Percentiles rank a stretch among this genome's conserved stretches.
Evolutionary conservation across 2,329 filamentous ascomycete genomes (phyloP).

Genomic region (Penicillium sp.): DNA sequence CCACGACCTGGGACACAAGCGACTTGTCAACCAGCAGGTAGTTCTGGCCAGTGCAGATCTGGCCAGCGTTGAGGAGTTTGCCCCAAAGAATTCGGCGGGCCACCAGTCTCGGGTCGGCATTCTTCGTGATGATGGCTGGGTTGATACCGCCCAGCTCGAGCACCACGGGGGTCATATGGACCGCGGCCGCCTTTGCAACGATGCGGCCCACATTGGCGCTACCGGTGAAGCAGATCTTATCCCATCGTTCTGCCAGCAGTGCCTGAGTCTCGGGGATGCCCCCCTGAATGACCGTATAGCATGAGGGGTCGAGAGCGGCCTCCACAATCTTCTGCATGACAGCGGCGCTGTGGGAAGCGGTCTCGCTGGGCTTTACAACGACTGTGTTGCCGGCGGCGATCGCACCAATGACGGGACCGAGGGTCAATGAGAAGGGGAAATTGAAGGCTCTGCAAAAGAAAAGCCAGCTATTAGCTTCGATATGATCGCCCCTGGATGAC

Average conservation of each 20-base stretch:
- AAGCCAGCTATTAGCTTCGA: conserved; percentile 4
- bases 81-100: conserved; percentile 84
- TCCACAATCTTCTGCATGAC: conserved; percentile 76
- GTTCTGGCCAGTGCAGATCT: conserved; percentile 91
- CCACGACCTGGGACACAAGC: conserved; percentile 68
- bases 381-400: conserved; percentile 90
- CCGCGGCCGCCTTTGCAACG: conserved; percentile 83
- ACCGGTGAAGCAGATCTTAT: conserved; percentile 98
- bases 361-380: conserved; percentile 87
- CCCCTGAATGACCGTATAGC: conserved; percentile 78
- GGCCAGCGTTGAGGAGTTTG: conserved; percentile 81
- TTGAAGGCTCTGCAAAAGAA: conserved; percentile 68
- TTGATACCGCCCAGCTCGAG: conserved; percentile 91
- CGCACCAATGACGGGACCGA: conserved; percentile 79
- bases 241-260: conserved; percentile 85
- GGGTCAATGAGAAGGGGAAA: conserved; percentile 78
- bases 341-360: conserved; percentile 70
- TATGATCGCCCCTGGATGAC: background rate
- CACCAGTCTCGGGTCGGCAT: conserved; percentile 74
- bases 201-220: conserved; percentile 76
- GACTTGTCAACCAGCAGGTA: conserved; percentile 80
- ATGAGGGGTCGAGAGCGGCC: conserved; percentile 69
- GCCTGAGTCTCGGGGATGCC: conserved; percentile 74
- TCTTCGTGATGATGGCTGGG: conserved; percentile 84
- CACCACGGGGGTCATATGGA: conserved; percentile 79